Conservation (phyloP, 2,329 filamentous ascomycete species). For the Alternaria sp. region DNA sequence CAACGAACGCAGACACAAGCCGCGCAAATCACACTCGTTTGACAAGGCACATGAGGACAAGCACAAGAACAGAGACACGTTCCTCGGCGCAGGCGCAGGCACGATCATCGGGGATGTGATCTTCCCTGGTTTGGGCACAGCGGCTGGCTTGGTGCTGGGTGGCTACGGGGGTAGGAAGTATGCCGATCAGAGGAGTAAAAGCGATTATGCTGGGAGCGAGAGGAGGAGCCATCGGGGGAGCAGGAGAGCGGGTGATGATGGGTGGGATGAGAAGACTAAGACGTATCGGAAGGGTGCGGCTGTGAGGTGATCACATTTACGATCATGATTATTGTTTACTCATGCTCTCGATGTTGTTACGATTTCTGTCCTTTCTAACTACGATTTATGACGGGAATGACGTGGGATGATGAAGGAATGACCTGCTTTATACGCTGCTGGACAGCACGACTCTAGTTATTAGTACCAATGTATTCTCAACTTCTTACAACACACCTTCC, state of each 20-base stretch:
- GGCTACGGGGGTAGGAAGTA: slow-evolving; percentile 53
- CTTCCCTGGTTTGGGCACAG: slow-evolving; percentile 53
- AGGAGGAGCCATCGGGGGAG: slow-evolving; percentile 37
- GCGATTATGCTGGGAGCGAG: slow-evolving; percentile 16
- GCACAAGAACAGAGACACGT: slow-evolving; percentile 47
- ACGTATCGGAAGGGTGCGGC: slow-evolving; percentile 62
- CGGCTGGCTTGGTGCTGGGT: slow-evolving; percentile 48
- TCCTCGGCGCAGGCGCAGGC: slow-evolving; percentile 54
- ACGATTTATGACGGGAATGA: not conserved
- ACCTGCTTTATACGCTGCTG: slow-evolving; percentile 1
- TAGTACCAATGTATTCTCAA: not conserved
- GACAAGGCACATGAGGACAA: slow-evolving; percentile 18
- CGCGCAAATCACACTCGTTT: not conserved
- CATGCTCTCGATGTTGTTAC: not conserved
- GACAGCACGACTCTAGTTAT: not conserved
- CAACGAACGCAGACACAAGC: slow-evolving; percentile 2
- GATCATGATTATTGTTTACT: not conserved
- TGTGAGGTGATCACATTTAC: slow-evolving; percentile 53
- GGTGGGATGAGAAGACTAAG: slow-evolving; percentile 45
- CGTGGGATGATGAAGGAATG: not conserved
- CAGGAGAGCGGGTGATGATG: slow-evolving; percentile 45
- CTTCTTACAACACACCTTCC: not conserved
- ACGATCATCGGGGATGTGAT: slow-evolving; percentile 53
- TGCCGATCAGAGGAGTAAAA: slow-evolving; percentile 41
- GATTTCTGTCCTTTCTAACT: not conserved